Evolutionary conservation across 148 eudicot species (phyloP).

Genomic region (Vaccinium darrowii): DNA sequence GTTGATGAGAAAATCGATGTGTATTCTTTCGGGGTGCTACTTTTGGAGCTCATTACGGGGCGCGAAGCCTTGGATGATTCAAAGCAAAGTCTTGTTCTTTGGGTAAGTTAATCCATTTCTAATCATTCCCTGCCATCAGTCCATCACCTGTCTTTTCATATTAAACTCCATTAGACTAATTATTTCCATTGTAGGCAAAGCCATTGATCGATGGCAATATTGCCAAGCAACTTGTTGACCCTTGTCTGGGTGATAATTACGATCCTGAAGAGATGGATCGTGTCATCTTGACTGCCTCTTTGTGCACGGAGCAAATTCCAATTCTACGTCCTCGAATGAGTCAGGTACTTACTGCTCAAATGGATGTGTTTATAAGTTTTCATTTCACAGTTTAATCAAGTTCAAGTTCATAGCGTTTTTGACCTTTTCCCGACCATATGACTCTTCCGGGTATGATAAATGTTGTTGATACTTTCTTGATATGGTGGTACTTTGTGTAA

Average conservation of each 20-base stretch:
- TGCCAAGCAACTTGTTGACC: slow-evolving; percentile 57
- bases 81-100: slow-evolving; percentile 59
- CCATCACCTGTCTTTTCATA: neutral
- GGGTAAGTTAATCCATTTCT: slow-evolving; percentile 44
- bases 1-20: slow-evolving; percentile 92
- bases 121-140: neutral
- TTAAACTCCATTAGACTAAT: neutral
- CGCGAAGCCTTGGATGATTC: slow-evolving; percentile 66
- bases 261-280: slow-evolving; percentile 59
- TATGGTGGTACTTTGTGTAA: neutral
- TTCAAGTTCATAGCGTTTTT: neutral
- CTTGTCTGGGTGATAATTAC: slow-evolving; percentile 51
- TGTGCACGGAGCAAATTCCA: slow-evolving; percentile 67
- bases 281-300: slow-evolving; percentile 57
- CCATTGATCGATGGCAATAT: slow-evolving; percentile 65
- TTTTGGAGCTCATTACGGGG: slow-evolving; percentile 82
- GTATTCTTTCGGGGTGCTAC: slow-evolving; percentile 76
- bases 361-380: neutral
- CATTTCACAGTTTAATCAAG: neutral
- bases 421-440: neutral
- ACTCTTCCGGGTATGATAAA: neutral
- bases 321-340: slow-evolving; percentile 76
- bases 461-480: too few species aligned
- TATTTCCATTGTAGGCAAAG: slow-evolving; percentile 51
- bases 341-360: slow-evolving; percentile 48